Percentiles rank a stretch among this genome's conserved stretches.
These are phyloP conservation scores for Rhodofomes roseus DNA, from an alignment of 1,284 basidiomycete species.

Conservation along the genomic window DNA sequence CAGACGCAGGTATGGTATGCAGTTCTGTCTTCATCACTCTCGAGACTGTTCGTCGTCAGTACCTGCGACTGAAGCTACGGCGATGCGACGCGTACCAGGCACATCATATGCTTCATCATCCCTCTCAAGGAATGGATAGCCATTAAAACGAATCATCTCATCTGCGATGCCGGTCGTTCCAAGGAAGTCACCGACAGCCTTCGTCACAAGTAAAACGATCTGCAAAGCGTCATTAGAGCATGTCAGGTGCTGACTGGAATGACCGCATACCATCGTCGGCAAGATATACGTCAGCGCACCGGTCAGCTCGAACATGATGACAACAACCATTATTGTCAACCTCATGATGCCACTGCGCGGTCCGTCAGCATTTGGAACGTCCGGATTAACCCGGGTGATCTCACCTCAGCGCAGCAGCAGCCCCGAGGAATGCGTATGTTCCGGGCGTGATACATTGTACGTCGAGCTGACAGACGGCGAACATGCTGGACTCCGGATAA, in stretches of 20 bases:
- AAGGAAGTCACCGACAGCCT: conserved; percentile 95
- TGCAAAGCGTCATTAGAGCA: conserved; percentile 26
- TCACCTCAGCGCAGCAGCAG: conserved; percentile 89
- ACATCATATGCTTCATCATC: conserved; percentile 91
- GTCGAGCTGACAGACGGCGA: conserved; percentile 88
- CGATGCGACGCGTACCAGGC: conserved; percentile 52
- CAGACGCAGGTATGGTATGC: conserved; percentile 68
- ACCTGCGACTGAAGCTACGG: background rate
- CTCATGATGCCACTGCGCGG: conserved; percentile 84
- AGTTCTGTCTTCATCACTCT: conserved; percentile 87
- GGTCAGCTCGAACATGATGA: conserved; percentile 99
- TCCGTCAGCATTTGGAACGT: background rate
- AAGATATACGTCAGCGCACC: conserved; percentile 97
- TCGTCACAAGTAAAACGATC: conserved; percentile 96
- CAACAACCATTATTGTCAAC: conserved; percentile 96
- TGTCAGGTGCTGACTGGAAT: background rate
- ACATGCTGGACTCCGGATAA: conserved; percentile 81
- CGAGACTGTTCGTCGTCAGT: conserved; percentile 53
- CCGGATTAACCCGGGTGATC: conserved; percentile 14
- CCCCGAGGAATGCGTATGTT: conserved; percentile 94
- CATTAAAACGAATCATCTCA: conserved; percentile 96
- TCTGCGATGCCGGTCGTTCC: conserved; percentile 94
- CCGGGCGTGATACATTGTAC: conserved; percentile 97
- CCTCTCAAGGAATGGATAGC: conserved; percentile 94
- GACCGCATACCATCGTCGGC: conserved; percentile 84